Evolutionary conservation across 1,284 basidiomycete genomes (phyloP).

Genomic region (Ustilago nuda): DNA sequence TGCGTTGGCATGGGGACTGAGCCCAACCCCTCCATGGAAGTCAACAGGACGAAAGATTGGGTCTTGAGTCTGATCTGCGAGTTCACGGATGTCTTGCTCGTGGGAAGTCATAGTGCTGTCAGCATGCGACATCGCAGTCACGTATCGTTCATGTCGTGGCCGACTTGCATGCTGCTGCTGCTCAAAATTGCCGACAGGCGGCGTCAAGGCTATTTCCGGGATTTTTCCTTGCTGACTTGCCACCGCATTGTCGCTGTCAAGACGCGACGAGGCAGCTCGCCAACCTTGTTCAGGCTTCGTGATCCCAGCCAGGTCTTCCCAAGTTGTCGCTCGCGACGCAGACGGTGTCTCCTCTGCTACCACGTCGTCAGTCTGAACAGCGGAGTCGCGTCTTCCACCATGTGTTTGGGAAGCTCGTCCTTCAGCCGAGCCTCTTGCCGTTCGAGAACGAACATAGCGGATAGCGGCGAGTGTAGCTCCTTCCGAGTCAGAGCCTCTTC

Average conservation of each 20-base stretch:
- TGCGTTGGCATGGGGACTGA: neutral
- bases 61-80: neutral
- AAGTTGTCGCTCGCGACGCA: constrained; percentile 6
- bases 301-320: constrained; percentile 22
- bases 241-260: neutral
- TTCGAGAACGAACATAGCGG: constrained; percentile 1
- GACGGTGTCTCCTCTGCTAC: neutral
- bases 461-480: constrained; percentile 17
- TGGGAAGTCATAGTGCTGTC: neutral
- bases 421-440: too few species aligned
- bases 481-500: constrained; percentile 20
- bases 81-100: neutral
- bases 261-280: neutral
- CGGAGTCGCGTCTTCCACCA: neutral
- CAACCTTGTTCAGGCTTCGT: neutral
- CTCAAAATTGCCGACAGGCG: neutral
- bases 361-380: neutral
- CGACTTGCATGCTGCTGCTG: neutral
- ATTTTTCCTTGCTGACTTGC: neutral
- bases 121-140: constrained; percentile 13
- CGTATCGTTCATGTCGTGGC: constrained; percentile 19
- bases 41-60: neutral
- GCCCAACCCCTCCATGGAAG: neutral
- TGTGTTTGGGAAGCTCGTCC: neutral
- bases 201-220: neutral